A percentile compares a stretch with the other conserved stretches of the same genome.
Conservation (phyloP, 1,139 yeast genomes). For the Saccharomyces hybrid region DNA sequence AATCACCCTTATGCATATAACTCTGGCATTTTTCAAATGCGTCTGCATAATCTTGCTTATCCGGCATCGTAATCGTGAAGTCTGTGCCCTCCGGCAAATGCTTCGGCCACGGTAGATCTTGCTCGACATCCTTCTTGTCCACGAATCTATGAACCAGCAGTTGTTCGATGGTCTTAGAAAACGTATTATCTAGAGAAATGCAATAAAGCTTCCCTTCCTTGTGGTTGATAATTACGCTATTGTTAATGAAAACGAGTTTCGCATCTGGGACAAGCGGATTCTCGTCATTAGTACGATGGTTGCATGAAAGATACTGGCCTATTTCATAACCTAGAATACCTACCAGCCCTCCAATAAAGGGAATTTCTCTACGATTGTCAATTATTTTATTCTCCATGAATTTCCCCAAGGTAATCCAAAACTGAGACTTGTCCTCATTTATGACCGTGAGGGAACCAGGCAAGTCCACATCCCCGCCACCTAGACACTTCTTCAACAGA, state of each 20-base stretch:
- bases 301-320: conserved; percentile 42
- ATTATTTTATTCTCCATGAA: conserved; percentile 38
- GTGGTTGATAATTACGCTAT: conserved; percentile 53
- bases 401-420: conserved; percentile 38
- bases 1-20: conserved; percentile 70
- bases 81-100: conserved; percentile 19
- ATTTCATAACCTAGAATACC: conserved; percentile 87
- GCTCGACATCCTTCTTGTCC: conserved; percentile 1
- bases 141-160: conserved; percentile 2
- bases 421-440: conserved; percentile 20
- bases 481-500: conserved; percentile 3
- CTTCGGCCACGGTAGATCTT: conserved; percentile 12
- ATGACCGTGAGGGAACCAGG: conserved; percentile 9
- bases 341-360: conserved; percentile 82
- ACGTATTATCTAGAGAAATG: conserved; percentile 40
- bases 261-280: conserved; percentile 48
- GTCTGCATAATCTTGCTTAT: conserved; percentile 44
- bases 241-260: conserved; percentile 63
- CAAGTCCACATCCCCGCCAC: neutral
- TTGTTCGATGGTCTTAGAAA: conserved; percentile 15
- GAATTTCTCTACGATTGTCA: conserved; percentile 35
- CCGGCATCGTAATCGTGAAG: conserved; percentile 41
- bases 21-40: conserved; percentile 63
- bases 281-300: conserved; percentile 26
- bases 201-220: conserved; percentile 43